A percentile compares a stretch with the other conserved stretches of the same genome.
Conservation (phyloP, 352 stramenopile species). For the Hyaloperonospora arabidopsidis region DNA sequence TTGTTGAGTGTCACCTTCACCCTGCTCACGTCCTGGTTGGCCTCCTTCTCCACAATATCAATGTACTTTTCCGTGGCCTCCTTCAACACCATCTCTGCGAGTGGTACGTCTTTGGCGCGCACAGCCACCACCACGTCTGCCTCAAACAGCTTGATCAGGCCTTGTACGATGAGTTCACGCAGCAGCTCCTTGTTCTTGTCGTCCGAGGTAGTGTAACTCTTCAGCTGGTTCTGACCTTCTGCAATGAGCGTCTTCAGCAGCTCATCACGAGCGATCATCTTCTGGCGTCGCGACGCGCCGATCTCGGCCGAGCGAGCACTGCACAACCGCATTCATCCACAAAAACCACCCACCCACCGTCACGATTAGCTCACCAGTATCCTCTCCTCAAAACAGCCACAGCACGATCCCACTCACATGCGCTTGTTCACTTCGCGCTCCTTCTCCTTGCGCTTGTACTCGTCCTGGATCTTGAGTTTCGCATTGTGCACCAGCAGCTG, state of each 20-base stretch:
- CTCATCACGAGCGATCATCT: constrained; percentile 92
- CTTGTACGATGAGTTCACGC: constrained; percentile 95
- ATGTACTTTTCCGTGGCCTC: constrained; percentile 83
- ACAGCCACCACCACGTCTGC: constrained; percentile 89
- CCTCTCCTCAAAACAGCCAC: background rate
- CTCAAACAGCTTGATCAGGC: constrained; percentile 98
- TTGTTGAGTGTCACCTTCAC: constrained; percentile 89
- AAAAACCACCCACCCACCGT: background rate
- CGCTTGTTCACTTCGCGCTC: constrained; percentile 92
- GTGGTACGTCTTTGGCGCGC: constrained; percentile 85
- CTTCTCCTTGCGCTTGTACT: constrained; percentile 97
- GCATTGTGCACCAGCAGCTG: constrained; percentile 97
- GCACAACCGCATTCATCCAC: background rate
- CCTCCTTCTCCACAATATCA: constrained; percentile 82
- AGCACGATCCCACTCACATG: constrained; percentile 41
- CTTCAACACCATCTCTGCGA: constrained; percentile 83
- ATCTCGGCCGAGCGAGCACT: constrained; percentile 90
- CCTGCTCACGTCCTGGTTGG: constrained; percentile 86
- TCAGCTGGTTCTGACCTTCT: constrained; percentile 50
- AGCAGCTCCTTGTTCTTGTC: constrained; percentile 92
- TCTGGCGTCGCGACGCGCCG: constrained; percentile 91
- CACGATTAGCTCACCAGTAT: background rate
- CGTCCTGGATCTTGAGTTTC: constrained; percentile 96
- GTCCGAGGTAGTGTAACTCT: constrained; percentile 48
- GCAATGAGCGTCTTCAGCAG: constrained; percentile 80